A percentile compares a stretch with the other conserved stretches of the same genome.
These are phyloP conservation scores for Fragaria ananassa DNA, from an alignment of 306 rosid species.

Conservation along the genomic window DNA sequence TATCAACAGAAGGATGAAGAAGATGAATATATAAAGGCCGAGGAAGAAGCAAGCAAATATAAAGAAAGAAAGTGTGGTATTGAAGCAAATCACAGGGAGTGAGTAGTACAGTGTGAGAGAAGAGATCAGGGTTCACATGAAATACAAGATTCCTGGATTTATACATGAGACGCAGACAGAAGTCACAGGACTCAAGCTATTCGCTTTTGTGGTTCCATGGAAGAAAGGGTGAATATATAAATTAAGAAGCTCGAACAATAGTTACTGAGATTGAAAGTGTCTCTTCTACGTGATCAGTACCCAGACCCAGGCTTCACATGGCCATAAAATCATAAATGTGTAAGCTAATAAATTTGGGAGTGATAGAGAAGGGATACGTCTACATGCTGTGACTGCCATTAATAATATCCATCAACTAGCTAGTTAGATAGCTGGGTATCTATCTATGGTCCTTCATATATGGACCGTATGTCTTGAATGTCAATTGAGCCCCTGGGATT, in stretches of 20 bases:
- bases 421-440: not conserved
- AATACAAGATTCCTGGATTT: slow-evolving; percentile 23
- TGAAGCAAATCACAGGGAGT: slow-evolving; percentile 72
- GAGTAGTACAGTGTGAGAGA: slow-evolving; percentile 9
- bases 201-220: slow-evolving; percentile 31
- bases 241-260: slow-evolving; percentile 8
- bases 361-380: slow-evolving; percentile 10
- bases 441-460: not conserved
- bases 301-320: slow-evolving; percentile 12
- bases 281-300: slow-evolving; percentile 55
- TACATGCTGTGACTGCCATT: slow-evolving; percentile 54
- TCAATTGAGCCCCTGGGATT: not conserved
- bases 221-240: slow-evolving; percentile 17
- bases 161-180: slow-evolving; percentile 7
- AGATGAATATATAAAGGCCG: slow-evolving; percentile 21
- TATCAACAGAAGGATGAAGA: slow-evolving; percentile 4
- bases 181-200: slow-evolving; percentile 52
- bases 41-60: slow-evolving; percentile 9
- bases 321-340: slow-evolving; percentile 40
- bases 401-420: slow-evolving; percentile 20
- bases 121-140: slow-evolving; percentile 54
- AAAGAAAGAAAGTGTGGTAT: slow-evolving; percentile 19
- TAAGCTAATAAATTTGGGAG: slow-evolving; percentile 44
- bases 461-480: slow-evolving; percentile 3
- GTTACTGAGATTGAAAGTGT: slow-evolving; percentile 31